These are phyloP conservation scores for Chlorella sp. DNA, from an alignment of 139 green algal genomes.

Conservation along the genomic window DNA sequence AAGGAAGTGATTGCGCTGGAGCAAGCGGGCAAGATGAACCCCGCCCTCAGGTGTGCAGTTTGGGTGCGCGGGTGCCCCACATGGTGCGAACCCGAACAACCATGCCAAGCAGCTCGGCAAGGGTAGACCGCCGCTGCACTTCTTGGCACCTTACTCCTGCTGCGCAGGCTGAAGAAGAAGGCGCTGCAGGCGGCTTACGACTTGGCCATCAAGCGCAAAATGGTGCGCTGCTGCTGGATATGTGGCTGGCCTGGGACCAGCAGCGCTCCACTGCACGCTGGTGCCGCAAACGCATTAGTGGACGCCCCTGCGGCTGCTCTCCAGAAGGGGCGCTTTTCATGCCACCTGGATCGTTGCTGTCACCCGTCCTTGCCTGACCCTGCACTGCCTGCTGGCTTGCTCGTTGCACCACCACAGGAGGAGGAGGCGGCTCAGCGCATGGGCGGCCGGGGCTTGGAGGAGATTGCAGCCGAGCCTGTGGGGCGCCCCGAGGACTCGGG, in stretches of 20 bases:
- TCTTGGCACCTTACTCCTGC: background rate
- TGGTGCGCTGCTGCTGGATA: conserved; percentile 52
- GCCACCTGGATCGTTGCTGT: background rate
- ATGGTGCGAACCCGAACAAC: background rate
- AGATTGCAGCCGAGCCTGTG: conserved; percentile 27
- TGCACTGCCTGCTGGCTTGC: background rate
- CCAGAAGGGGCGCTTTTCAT: background rate
- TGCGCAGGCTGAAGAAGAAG: conserved; percentile 76
- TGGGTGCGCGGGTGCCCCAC: background rate
- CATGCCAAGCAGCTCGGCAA: too few species aligned
- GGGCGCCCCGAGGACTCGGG: conserved; percentile 22
- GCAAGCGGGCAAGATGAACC: conserved; percentile 53
- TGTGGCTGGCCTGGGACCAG: background rate
- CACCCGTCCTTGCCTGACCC: too few species aligned
- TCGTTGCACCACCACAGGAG: background rate
- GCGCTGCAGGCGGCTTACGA: conserved; percentile 87
- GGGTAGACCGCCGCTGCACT: too few species aligned
- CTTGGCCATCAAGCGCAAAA: conserved; percentile 74
- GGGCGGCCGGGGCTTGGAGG: conserved; percentile 21
- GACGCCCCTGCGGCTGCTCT: background rate
- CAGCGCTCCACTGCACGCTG: conserved; percentile 6
- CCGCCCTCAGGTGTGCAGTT: conserved; percentile 3
- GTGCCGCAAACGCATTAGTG: too few species aligned
- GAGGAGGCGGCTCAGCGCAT: conserved; percentile 8
- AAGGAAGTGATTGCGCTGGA: conserved; percentile 80